phyloP scores from a whole-genome alignment of 2,329 filamentous ascomycete genomes.

The Phialocephala sp. region DNA sequence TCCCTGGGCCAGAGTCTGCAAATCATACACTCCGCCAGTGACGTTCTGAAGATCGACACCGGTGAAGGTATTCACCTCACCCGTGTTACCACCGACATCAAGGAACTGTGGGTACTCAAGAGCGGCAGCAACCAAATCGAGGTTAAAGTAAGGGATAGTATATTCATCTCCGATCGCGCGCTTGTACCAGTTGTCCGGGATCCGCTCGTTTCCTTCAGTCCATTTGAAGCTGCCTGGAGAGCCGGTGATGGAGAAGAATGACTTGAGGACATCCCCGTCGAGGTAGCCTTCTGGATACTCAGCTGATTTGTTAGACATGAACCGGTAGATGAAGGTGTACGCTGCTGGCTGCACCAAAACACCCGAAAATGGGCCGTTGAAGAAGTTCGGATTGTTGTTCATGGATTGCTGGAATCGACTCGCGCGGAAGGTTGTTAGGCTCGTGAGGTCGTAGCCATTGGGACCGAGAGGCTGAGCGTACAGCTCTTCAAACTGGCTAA shows the following conservation, averaged over 20 bases:
- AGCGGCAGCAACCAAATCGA: slow-evolving; percentile 48
- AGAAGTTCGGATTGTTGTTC: slow-evolving; percentile 58
- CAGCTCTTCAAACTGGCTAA: slow-evolving; percentile 56
- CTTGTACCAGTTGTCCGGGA: slow-evolving; percentile 40
- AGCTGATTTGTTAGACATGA: slow-evolving; percentile 37
- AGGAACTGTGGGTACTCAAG: slow-evolving; percentile 50
- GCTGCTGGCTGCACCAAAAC: slow-evolving; percentile 32
- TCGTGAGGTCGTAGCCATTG: slow-evolving; percentile 47
- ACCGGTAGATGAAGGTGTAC: slow-evolving; percentile 36
- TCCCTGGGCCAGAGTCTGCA: slow-evolving; percentile 48
- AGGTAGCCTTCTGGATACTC: slow-evolving; percentile 46
- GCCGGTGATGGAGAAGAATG: slow-evolving; percentile 39
- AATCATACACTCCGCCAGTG: slow-evolving; percentile 52
- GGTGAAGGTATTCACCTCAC: slow-evolving; percentile 55
- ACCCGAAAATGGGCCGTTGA: slow-evolving; percentile 49
- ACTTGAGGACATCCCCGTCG: slow-evolving; percentile 42
- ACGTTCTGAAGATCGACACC: slow-evolving; percentile 51
- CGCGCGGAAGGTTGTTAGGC: slow-evolving; percentile 50
- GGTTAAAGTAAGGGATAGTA: slow-evolving; percentile 45
- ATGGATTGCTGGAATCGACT: slow-evolving; percentile 54
- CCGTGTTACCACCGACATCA: slow-evolving; percentile 58
- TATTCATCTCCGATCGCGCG: slow-evolving; percentile 45
- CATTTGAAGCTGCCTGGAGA: slow-evolving; percentile 32
- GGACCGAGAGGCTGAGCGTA: slow-evolving; percentile 50
- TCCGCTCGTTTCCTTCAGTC: slow-evolving; percentile 28